Percentiles rank a stretch among this genome's conserved stretches.
These are phyloP conservation scores for Epichloe festucae DNA, from an alignment of 2,329 filamentous ascomycete genomes.

Conservation along the genomic window DNA sequence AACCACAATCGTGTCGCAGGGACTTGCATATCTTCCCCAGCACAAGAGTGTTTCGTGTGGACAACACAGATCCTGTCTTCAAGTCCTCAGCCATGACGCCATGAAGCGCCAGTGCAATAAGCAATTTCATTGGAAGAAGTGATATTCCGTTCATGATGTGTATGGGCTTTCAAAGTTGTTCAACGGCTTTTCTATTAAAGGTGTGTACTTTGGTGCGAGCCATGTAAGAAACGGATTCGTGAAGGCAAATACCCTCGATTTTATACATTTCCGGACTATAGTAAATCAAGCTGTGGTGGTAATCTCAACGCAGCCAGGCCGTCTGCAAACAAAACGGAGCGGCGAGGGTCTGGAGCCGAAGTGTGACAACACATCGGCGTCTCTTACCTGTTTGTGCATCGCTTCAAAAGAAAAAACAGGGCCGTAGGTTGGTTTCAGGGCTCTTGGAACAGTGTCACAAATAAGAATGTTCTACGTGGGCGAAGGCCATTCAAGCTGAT, in stretches of 20 bases:
- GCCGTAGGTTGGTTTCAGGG: background rate
- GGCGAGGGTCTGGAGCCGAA: background rate
- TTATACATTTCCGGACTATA: background rate
- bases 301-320: background rate
- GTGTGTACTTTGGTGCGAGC: background rate
- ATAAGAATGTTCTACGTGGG: background rate
- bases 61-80: background rate
- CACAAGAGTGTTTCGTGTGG: background rate
- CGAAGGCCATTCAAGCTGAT: background rate
- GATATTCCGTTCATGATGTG: background rate
- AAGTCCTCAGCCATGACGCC: background rate
- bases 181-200: background rate
- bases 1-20: constrained; percentile 2
- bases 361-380: background rate
- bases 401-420: background rate
- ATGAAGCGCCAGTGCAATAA: background rate
- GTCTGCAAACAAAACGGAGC: background rate
- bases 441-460: background rate
- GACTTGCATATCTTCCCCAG: constrained; percentile 5
- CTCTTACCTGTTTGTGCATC: background rate
- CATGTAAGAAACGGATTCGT: background rate
- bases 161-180: background rate
- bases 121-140: background rate
- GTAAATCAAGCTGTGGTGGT: background rate
- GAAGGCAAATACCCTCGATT: background rate